Evolutionary conservation across 176 grass and related monocot genomes (phyloP).

Genomic region (Typha latifolia): DNA sequence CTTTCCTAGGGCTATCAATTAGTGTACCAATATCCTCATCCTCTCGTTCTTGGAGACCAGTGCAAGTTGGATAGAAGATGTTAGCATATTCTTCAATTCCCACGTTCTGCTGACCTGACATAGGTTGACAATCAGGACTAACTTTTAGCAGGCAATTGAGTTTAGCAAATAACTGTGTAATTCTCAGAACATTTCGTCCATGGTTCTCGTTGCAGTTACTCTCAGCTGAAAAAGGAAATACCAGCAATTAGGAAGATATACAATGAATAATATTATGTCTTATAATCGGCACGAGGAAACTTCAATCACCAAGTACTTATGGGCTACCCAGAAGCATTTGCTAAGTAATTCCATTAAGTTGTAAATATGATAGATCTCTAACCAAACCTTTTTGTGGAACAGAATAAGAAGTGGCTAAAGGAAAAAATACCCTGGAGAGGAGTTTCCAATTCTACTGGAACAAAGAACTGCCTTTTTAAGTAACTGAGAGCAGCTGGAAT

Average conservation of each 20-base stretch:
- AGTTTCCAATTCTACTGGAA: slow-evolving; percentile 65
- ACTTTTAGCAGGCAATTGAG: slow-evolving; percentile 47
- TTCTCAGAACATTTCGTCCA: slow-evolving; percentile 65
- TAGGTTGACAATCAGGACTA: slow-evolving; percentile 24
- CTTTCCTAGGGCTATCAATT: slow-evolving; percentile 22
- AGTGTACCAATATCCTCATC: slow-evolving; percentile 21
- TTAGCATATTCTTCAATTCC: slow-evolving; percentile 60
- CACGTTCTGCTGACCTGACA: slow-evolving; percentile 9
- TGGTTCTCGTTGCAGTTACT: slow-evolving; percentile 30
- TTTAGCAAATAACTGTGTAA: slow-evolving; percentile 75
- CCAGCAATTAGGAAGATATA: background rate
- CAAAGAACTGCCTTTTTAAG: slow-evolving; percentile 53
- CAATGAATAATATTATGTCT: too few species aligned
- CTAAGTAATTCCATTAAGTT: background rate
- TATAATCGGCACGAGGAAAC: too few species aligned
- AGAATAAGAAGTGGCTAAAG: background rate
- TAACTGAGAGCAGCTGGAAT: slow-evolving; percentile 60
- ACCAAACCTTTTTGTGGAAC: too few species aligned
- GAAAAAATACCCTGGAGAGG: slow-evolving; percentile 51
- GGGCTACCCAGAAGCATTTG: too few species aligned
- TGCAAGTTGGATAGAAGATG: slow-evolving; percentile 52
- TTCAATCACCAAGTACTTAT: too few species aligned
- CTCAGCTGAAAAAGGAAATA: slow-evolving; percentile 37
- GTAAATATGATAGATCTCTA: background rate
- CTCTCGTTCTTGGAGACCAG: slow-evolving; percentile 29